A percentile compares a stretch with the other conserved stretches of the same genome.
Conservation (phyloP, 2,329 filamentous ascomycete species). For the Ascochyta lentis region DNA sequence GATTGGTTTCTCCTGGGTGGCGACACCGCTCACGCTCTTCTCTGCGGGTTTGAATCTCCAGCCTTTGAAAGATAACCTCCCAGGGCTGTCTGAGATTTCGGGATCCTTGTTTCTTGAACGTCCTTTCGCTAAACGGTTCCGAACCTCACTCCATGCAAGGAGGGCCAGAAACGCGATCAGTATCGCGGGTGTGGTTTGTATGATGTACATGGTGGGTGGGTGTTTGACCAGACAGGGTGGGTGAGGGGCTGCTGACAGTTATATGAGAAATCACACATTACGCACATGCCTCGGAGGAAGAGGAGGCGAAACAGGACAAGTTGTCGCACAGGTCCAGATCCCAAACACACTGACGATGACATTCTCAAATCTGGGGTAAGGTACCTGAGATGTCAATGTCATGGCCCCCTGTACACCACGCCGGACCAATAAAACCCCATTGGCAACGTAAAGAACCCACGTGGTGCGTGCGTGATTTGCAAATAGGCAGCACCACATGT, state of each 20-base stretch:
- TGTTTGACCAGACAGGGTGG: neutral
- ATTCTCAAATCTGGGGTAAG: slow-evolving; percentile 9
- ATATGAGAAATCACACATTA: slow-evolving; percentile 1
- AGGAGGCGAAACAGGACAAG: slow-evolving; percentile 6
- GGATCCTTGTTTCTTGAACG: slow-evolving; percentile 24
- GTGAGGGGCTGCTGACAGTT: neutral
- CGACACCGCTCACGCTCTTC: neutral
- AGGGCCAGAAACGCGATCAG: slow-evolving; percentile 29
- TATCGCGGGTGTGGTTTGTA: slow-evolving; percentile 31
- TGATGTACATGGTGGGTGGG: slow-evolving; percentile 22
- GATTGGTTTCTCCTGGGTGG: neutral
- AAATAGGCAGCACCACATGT: neutral
- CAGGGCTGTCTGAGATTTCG: slow-evolving; percentile 20
- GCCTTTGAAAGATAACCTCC: slow-evolving; percentile 12
- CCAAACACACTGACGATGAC: slow-evolving; percentile 12
- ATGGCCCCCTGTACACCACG: neutral
- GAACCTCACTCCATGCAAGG: slow-evolving; percentile 25
- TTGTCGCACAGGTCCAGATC: slow-evolving; percentile 3
- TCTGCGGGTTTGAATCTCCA: slow-evolving; percentile 4
- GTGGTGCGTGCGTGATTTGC: neutral
- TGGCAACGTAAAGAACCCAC: slow-evolving; percentile 7
- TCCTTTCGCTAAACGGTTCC: slow-evolving; percentile 23
- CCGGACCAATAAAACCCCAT: slow-evolving; percentile 2
- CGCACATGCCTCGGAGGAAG: neutral
- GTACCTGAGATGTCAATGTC: slow-evolving; percentile 13